Conservation (phyloP, 768 basidiomycete species). For the Serpula lacrymans region DNA sequence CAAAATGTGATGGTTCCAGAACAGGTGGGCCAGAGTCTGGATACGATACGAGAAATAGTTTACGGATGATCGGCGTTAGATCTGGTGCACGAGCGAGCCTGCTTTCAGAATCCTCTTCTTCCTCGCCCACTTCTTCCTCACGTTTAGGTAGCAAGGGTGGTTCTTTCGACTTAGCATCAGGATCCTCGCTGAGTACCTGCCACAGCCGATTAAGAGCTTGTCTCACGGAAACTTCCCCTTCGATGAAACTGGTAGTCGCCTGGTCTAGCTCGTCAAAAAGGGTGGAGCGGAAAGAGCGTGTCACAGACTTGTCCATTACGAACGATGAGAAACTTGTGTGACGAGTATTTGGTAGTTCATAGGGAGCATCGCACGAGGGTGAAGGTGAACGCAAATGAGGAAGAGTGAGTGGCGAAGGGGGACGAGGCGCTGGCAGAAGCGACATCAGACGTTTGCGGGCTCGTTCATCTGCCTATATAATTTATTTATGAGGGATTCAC, state of each 20-base stretch:
- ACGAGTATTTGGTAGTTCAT: conserved; percentile 60
- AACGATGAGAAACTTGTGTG: conserved; percentile 81
- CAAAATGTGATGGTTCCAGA: conserved; percentile 61
- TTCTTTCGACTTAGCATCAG: conserved; percentile 34
- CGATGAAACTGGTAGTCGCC: conserved; percentile 79
- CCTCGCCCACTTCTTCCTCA: conserved; percentile 50
- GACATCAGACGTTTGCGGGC: conserved; percentile 77
- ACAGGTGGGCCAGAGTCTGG: conserved; percentile 42
- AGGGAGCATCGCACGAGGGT: conserved; percentile 75
- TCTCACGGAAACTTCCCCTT: conserved; percentile 73
- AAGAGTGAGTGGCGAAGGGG: conserved; percentile 68
- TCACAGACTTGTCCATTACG: conserved; percentile 81
- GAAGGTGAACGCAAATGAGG: conserved; percentile 78
- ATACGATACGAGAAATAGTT: conserved; percentile 58
- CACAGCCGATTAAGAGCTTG: conserved; percentile 76
- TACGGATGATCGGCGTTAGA: conserved; percentile 60
- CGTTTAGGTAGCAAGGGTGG: conserved; percentile 60
- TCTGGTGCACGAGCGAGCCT: conserved; percentile 62
- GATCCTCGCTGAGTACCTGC: conserved; percentile 77
- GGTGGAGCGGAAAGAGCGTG: conserved; percentile 78
- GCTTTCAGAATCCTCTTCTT: conserved; percentile 34
- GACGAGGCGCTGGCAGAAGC: conserved; percentile 59
- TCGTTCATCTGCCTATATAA: conserved; percentile 68
- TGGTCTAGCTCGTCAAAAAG: conserved; percentile 77
- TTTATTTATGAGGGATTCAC: conserved; percentile 3